Percentiles rank a stretch among this genome's conserved stretches.
phyloP scores from a whole-genome alignment of 257 asterid genomes.

The Buddleja alternifolia region DNA sequence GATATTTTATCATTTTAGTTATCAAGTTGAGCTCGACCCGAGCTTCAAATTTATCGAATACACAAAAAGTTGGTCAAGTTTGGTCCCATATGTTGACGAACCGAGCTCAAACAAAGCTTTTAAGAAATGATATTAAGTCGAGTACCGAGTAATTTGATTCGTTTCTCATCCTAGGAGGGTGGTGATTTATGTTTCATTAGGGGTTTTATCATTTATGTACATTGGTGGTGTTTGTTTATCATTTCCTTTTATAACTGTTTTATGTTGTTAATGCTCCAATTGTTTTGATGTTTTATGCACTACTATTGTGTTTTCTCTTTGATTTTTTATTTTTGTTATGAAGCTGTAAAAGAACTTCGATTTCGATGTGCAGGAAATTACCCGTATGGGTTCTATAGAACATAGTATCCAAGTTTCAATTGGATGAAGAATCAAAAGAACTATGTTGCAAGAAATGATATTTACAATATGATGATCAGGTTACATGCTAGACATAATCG shows the following conservation, averaged over 20 bases:
- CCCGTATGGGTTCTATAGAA: conserved; percentile 67
- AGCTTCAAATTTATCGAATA: too few relatives aligned
- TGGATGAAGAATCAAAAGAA: conserved; percentile 95
- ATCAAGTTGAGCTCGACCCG: too few relatives aligned
- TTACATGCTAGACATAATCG: conserved; percentile 80
- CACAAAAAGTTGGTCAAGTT: too few relatives aligned
- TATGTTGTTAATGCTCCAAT: not conserved
- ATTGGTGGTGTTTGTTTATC: not conserved
- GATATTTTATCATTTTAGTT: too few relatives aligned
- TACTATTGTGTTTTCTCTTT: not conserved
- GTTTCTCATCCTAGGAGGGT: too few relatives aligned
- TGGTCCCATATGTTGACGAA: too few relatives aligned
- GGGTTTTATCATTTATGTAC: not conserved
- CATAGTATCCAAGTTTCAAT: conserved; percentile 74
- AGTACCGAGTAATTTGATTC: too few relatives aligned
- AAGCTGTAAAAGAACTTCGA: not conserved
- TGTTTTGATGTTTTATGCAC: not conserved
- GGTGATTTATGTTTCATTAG: not conserved
- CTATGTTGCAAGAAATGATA: conserved; percentile 76
- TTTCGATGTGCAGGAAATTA: conserved; percentile 67
- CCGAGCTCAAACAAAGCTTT: too few relatives aligned
- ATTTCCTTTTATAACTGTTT: too few relatives aligned
- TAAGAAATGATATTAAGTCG: too few relatives aligned
- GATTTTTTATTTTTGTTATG: conserved; percentile 3
- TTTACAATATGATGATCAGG: conserved; percentile 93